Conservation (phyloP, 2,329 filamentous ascomycete species). For the Chaetoscypha palmicola region DNA sequence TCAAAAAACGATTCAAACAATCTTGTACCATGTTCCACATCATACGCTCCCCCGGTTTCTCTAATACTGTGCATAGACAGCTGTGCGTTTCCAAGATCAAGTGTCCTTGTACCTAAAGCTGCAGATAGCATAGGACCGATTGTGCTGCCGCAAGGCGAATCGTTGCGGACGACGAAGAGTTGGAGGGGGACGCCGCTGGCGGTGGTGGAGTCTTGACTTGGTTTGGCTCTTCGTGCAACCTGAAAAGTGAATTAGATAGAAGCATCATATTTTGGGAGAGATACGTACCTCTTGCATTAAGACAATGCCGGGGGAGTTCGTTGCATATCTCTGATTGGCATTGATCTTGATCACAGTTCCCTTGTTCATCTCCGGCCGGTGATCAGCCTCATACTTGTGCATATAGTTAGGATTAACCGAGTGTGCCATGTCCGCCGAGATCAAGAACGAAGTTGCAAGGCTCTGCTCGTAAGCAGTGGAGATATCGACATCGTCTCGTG, state of each 20-base stretch:
- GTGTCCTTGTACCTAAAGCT: slow-evolving; percentile 74
- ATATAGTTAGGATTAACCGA: slow-evolving; percentile 92
- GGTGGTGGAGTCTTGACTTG: slow-evolving; percentile 38
- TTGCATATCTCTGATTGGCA: slow-evolving; percentile 93
- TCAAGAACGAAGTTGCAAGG: slow-evolving; percentile 80
- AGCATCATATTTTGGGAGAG: no score
- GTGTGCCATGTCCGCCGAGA: slow-evolving; percentile 97
- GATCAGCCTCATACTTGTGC: slow-evolving; percentile 82
- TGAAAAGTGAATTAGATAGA: no score
- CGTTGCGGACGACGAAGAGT: slow-evolving; percentile 93
- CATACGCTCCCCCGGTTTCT: slow-evolving; percentile 81
- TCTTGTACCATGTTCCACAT: slow-evolving; percentile 79
- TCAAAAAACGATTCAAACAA: slow-evolving; percentile 85
- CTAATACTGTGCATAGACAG: slow-evolving; percentile 96
- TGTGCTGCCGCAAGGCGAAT: slow-evolving; percentile 88
- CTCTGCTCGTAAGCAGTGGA: slow-evolving; percentile 90
- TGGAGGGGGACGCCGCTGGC: slow-evolving; percentile 76
- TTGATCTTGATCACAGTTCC: slow-evolving; percentile 97
- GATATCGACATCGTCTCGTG: slow-evolving; percentile 52
- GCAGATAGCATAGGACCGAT: slow-evolving; percentile 96
- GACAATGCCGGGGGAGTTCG: slow-evolving; percentile 91
- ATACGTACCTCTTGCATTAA: slow-evolving; percentile 63
- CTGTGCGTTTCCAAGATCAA: slow-evolving; percentile 91
- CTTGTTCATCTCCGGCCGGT: slow-evolving; percentile 92
- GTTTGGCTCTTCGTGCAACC: slow-evolving; percentile 57